A percentile compares a stretch with the other conserved stretches of the same genome.
These are phyloP conservation scores for Graphilbum fragrans DNA, from an alignment of 2,329 filamentous ascomycete genomes.

Conservation along the genomic window DNA sequence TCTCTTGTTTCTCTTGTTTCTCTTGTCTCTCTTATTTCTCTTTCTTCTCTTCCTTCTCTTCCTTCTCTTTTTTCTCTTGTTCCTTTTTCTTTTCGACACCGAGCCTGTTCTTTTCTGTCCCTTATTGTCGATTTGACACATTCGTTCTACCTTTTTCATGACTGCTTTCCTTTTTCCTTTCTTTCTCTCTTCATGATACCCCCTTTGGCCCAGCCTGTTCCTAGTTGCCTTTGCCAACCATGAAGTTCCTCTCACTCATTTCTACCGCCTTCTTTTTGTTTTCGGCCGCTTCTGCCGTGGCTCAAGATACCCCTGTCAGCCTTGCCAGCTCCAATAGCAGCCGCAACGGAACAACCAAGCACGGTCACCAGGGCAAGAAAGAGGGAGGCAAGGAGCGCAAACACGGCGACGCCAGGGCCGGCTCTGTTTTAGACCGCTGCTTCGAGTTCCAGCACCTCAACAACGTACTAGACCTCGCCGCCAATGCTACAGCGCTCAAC, in stretches of 20 bases:
- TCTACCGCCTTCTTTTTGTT: not conserved
- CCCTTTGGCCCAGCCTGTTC: not conserved
- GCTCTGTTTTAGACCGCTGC: slow-evolving; percentile 16
- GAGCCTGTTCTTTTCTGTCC: not conserved
- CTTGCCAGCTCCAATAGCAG: too few relatives aligned
- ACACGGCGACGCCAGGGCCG: not conserved
- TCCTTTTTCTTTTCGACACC: not conserved
- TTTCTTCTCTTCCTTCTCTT: not conserved
- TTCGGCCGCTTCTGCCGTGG: slow-evolving; percentile 11
- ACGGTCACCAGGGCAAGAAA: not conserved
- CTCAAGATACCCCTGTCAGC: slow-evolving; percentile 15
- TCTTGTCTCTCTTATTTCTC: not conserved
- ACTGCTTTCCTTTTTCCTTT: not conserved
- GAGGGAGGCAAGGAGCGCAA: not conserved
- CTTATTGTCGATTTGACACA: not conserved
- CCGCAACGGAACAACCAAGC: too few relatives aligned
- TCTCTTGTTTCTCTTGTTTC: not conserved
- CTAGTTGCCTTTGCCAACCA: slow-evolving; percentile 1
- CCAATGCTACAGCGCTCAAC: slow-evolving; percentile 23
- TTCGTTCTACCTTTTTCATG: not conserved
- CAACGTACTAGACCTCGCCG: slow-evolving; percentile 17
- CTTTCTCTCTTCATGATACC: slow-evolving; percentile 1
- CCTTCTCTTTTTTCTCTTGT: not conserved
- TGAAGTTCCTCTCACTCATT: not conserved
- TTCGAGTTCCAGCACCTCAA: slow-evolving; percentile 19